phyloP scores from a whole-genome alignment of 2,329 filamentous ascomycete species.

The Cadophora luteo-olivacea region DNA sequence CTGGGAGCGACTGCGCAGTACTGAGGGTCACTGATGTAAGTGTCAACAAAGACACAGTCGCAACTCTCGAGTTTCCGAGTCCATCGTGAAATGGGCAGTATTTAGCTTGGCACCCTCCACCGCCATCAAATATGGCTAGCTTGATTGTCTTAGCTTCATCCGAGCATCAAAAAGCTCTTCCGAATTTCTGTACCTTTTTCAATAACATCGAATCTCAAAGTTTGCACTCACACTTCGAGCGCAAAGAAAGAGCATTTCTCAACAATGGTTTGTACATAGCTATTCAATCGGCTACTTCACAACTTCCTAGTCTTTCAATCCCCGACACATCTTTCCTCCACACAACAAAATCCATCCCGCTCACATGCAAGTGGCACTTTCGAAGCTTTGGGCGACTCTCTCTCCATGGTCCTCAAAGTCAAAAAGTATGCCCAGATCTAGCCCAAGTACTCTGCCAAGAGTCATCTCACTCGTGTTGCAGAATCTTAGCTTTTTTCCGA shows the following conservation, averaged over 20 bases:
- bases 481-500: constrained; percentile 63
- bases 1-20: neutral
- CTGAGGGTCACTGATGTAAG: constrained; percentile 1
- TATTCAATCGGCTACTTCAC: neutral
- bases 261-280: constrained; percentile 17
- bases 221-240: constrained; percentile 2
- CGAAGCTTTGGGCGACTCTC: constrained; percentile 82
- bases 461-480: constrained; percentile 95
- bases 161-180: constrained; percentile 15
- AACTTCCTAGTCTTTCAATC: neutral
- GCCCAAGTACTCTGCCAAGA: constrained; percentile 82
- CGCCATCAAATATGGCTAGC: neutral
- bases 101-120: neutral
- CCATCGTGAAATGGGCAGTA: neutral
- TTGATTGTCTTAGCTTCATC: neutral
- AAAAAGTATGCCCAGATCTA: constrained; percentile 85
- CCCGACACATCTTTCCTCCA: neutral
- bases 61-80: neutral
- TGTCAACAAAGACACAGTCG: constrained; percentile 21
- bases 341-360: neutral
- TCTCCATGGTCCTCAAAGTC: constrained; percentile 79
- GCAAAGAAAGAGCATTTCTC: neutral
- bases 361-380: constrained; percentile 69
- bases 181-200: neutral
- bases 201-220: neutral